phyloP scores from a whole-genome alignment of 2,329 filamentous ascomycete species.

The Penicillium sp. region DNA sequence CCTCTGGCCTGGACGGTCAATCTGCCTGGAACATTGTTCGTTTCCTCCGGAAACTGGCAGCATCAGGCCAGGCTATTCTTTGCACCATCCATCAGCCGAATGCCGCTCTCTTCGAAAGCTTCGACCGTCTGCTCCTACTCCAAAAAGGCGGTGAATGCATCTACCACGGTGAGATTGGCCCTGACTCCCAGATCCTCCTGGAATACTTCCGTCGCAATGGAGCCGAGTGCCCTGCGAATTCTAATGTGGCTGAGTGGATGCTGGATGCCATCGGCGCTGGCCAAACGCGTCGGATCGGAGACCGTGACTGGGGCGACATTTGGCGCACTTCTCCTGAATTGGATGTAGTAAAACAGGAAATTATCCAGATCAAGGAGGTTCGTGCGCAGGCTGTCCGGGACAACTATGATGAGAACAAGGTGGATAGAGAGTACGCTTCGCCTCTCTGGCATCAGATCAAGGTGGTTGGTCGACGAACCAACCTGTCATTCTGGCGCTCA shows the following conservation, averaged over 20 bases:
- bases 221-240: conserved; percentile 49
- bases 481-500: conserved; percentile 78
- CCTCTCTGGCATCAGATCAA: conserved; percentile 76
- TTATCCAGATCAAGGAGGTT: conserved; percentile 63
- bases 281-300: conserved; percentile 67
- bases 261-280: conserved; percentile 69
- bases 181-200: conserved; percentile 49
- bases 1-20: conserved; percentile 58
- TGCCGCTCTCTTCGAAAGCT: conserved; percentile 56
- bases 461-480: conserved; percentile 69
- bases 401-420: conserved; percentile 39
- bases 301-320: conserved; percentile 75
- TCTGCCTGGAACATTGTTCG: conserved; percentile 60
- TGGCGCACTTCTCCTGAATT: conserved; percentile 74
- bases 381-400: conserved; percentile 51
- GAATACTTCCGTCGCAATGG: conserved; percentile 55
- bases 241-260: conserved; percentile 54
- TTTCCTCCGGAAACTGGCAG: conserved; percentile 59
- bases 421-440: conserved; percentile 77
- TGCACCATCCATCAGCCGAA: conserved; percentile 63
- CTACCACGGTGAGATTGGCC: conserved; percentile 56
- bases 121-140: conserved; percentile 57
- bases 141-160: conserved; percentile 54
- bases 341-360: conserved; percentile 63
- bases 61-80: conserved; percentile 58